Base-by-base conservation (phyloP, 768 basidiomycete species). In the Boletus pseudo-olivaceus region DNA sequence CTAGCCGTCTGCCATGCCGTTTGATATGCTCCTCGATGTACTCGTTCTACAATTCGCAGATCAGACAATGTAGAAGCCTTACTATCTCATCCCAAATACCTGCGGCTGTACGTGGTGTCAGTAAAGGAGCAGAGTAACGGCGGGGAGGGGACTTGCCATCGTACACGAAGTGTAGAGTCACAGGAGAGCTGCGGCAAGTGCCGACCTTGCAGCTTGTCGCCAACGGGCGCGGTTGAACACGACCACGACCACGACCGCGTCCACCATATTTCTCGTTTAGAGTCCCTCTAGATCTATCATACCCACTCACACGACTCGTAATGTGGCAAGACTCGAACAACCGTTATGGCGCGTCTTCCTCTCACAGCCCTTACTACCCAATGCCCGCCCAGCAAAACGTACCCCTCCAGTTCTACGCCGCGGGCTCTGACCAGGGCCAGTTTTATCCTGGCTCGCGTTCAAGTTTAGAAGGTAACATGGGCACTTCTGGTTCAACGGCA, bases 21-120 rank as follows among this genome's bases (percentile, higher is more conserved):
- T 93, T 94, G 72, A 98, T 95, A 68, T 92, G 90, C 78, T 99
- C 96, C 73, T 98, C 96, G 73, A 99, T 98, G 72, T 98, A 98
- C 72, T 98, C 95, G 80, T 98, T 98, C 92, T 99, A 59, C 53
- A 55, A 54, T 14, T 26, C 14, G 23, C 23, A 5, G 14, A 46
- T 65, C 50, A 69, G 63, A 42, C 2, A 38, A 10, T 29, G n/a
- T 34, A 8, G 26, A 33, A 29, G n/a, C 30, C 14, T 26, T 27
- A n/a, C 5, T 54, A 52, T 47, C 6, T 14, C 27, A 17, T 32
- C 32, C 3, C 14, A 37, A 45, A 56, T 76, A 87, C 87, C 82
- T 88, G 87, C 66, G 87, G 87, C 87, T 89, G 57, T 62, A 23
- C 23, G 38, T 26, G 29, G 47, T 47, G 57, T 72, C 33, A 72